Conservation (phyloP, 345 rosid species). For the Raphanus raphanistrum region DNA sequence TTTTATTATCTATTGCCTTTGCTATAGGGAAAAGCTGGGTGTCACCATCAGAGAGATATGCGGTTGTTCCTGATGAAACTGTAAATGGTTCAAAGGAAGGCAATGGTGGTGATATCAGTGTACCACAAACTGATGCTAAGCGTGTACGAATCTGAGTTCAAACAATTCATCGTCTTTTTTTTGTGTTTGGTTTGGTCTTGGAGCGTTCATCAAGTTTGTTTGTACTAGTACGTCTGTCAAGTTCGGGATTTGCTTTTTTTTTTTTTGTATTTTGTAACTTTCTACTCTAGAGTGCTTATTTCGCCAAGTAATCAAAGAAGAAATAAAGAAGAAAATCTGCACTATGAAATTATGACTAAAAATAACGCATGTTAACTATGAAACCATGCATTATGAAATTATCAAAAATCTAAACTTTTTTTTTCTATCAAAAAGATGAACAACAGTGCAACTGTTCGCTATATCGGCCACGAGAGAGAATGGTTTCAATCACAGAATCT, state of each 20-base stretch:
- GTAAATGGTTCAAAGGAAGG: constrained; percentile 52
- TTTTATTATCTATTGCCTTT: constrained; percentile 3
- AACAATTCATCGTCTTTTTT: background rate
- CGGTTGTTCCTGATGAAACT: constrained; percentile 84
- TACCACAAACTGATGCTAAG: constrained; percentile 73
- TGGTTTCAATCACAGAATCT: constrained; percentile 50
- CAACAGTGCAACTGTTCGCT: constrained; percentile 24
- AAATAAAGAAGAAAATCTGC: background rate
- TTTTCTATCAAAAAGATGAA: constrained; percentile 4
- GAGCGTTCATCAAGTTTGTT: background rate
- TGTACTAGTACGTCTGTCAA: background rate
- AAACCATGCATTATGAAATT: background rate
- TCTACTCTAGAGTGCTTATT: background rate
- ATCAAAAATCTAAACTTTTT: constrained; percentile 13
- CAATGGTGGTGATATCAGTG: constrained; percentile 61
- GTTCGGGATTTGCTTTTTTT: constrained; percentile 3
- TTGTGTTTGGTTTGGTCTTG: background rate
- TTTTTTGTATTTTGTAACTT: background rate
- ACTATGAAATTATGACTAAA: background rate
- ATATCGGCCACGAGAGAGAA: constrained; percentile 6
- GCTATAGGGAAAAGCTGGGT: constrained; percentile 81
- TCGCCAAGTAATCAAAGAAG: background rate
- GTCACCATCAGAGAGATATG: constrained; percentile 85
- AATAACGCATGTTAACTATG: background rate
- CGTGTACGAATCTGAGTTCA: constrained; percentile 51